These are phyloP conservation scores for Tolypocladium amazonense DNA, from an alignment of 2,329 filamentous ascomycete genomes.

Conservation along the genomic window DNA sequence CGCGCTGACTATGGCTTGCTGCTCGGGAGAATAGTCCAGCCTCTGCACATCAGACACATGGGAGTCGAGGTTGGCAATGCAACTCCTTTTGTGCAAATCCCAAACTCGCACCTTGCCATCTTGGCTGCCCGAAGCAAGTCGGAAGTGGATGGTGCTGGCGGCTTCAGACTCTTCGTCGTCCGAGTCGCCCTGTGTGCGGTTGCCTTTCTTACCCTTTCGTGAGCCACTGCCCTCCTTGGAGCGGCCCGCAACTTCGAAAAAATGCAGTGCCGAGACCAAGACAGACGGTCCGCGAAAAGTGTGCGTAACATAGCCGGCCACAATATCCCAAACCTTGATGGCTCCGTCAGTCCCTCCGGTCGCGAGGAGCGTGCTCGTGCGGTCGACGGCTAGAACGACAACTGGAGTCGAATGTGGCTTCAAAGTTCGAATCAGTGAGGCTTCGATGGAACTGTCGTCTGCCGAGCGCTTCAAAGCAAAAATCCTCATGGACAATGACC, in stretches of 20 bases:
- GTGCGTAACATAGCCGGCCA: conserved; percentile 82
- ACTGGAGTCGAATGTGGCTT: conserved; percentile 90
- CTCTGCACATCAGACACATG: conserved; percentile 92
- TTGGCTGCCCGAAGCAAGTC: conserved; percentile 83
- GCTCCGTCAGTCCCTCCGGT: conserved; percentile 89
- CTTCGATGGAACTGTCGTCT: conserved; percentile 46
- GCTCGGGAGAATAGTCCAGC: conserved; percentile 66
- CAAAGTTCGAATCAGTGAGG: conserved; percentile 64
- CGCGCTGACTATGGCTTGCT: conserved; percentile 70
- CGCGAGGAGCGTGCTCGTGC: conserved; percentile 78
- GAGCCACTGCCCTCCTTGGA: conserved; percentile 14
- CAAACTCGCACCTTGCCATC: conserved; percentile 88
- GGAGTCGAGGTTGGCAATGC: conserved; percentile 70
- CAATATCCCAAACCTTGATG: conserved; percentile 95
- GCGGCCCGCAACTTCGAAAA: conserved; percentile 64
- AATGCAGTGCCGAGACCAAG: conserved; percentile 79
- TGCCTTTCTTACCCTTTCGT: conserved; percentile 24
- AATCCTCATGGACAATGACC: conserved; percentile 92
- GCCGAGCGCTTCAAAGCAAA: conserved; percentile 58
- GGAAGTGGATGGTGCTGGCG: conserved; percentile 47
- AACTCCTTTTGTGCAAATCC: conserved; percentile 77
- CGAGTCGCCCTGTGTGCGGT: conserved; percentile 19
- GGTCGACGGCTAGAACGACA: conserved; percentile 73
- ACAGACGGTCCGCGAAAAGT: conserved; percentile 91
- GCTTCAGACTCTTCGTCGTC: conserved; percentile 30